Conservation (phyloP, 139 green algal genomes). For the Eudorina sp. region DNA sequence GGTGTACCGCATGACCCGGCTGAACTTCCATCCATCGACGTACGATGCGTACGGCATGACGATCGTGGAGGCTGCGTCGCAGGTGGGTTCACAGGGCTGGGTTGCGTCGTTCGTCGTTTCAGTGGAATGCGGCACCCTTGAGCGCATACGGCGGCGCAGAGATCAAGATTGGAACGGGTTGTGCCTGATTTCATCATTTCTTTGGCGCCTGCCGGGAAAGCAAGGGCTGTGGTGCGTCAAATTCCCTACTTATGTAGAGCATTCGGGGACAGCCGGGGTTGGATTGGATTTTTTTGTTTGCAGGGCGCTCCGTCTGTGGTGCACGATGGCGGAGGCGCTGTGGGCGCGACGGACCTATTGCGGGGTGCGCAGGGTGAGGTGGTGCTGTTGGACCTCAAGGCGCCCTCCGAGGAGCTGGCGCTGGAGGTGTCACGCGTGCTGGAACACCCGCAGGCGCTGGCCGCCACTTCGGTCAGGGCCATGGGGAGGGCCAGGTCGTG, state of each 20-base stretch:
- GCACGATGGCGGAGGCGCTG: slow-evolving; percentile 56
- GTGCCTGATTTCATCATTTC: too few species aligned
- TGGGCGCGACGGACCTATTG: slow-evolving; percentile 80
- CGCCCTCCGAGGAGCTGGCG: slow-evolving; percentile 27
- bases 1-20: slow-evolving; percentile 72
- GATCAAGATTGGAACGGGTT: too few species aligned
- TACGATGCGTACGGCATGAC: slow-evolving; percentile 92
- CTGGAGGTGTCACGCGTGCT: slow-evolving; percentile 48
- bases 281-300: too few species aligned
- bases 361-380: slow-evolving; percentile 59
- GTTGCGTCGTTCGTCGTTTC: too few species aligned
- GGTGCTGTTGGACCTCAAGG: slow-evolving; percentile 58
- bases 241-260: too few species aligned
- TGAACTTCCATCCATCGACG: slow-evolving; percentile 89
- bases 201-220: too few species aligned
- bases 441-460: neutral
- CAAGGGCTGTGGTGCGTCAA: too few species aligned
- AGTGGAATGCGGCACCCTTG: too few species aligned
- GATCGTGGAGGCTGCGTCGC: slow-evolving; percentile 88
- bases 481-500: slow-evolving; percentile 61
- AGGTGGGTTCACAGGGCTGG: slow-evolving; percentile 55
- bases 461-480: slow-evolving; percentile 41
- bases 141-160: too few species aligned
- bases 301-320: slow-evolving; percentile 79
- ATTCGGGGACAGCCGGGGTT: too few species aligned